Conservation (phyloP, 2,329 filamentous ascomycete genomes). For the Emmonsia crescens region DNA sequence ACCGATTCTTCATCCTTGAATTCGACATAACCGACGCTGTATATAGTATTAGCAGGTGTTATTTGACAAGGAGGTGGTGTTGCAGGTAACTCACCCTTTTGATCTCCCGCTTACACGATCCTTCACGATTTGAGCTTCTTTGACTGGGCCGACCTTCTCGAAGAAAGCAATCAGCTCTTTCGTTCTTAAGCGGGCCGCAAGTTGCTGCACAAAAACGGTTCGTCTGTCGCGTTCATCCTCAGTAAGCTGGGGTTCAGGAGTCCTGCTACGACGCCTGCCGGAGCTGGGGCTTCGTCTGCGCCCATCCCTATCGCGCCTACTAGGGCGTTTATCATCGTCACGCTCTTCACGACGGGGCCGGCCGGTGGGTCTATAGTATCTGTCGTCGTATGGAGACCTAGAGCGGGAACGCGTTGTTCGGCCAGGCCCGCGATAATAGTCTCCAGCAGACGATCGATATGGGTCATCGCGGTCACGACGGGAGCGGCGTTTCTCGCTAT, state of each 20-base stretch:
- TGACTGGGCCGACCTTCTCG: constrained; percentile 85
- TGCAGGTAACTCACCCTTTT: constrained; percentile 62
- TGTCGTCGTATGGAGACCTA: constrained; percentile 56
- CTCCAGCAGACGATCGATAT: constrained; percentile 44
- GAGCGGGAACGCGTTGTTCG: constrained; percentile 57
- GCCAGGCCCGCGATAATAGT: constrained; percentile 58
- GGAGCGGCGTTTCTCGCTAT: constrained; percentile 62
- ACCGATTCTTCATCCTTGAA: constrained; percentile 96
- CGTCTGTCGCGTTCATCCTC: constrained; percentile 95
- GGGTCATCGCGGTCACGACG: constrained; percentile 53
- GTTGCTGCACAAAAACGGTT: constrained; percentile 96
- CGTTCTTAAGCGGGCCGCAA: constrained; percentile 83
- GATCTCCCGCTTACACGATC: constrained; percentile 92
- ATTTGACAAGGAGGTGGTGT: background rate
- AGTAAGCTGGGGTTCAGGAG: constrained; percentile 61
- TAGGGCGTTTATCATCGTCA: constrained; percentile 35
- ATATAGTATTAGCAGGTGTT: constrained; percentile 18
- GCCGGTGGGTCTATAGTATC: constrained; percentile 42
- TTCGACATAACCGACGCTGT: constrained; percentile 95
- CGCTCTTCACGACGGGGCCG: constrained; percentile 40
- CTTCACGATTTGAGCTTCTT: constrained; percentile 97
- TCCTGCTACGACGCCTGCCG: constrained; percentile 34
- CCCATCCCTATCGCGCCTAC: constrained; percentile 44
- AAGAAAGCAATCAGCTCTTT: constrained; percentile 93
- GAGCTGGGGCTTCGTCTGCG: constrained; percentile 35